A percentile compares a stretch with the other conserved stretches of the same genome.
Conservation (phyloP, 371 early-diverging fungal species). For the Furculomyces boomerangus region DNA sequence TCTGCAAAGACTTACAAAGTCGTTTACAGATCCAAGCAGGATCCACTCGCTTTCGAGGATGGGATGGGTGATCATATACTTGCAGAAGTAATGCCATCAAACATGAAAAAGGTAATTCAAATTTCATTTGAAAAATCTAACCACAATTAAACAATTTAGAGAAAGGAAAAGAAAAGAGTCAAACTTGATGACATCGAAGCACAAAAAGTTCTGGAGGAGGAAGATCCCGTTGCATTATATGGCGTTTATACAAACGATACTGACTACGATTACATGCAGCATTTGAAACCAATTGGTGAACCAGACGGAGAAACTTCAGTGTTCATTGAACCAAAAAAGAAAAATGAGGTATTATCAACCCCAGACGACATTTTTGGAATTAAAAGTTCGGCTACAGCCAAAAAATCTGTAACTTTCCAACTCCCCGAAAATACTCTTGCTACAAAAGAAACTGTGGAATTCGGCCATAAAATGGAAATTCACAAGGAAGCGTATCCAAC, state of each 20-base stretch:
- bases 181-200: slow-evolving; percentile 12
- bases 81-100: slow-evolving; percentile 32
- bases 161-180: background rate
- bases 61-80: slow-evolving; percentile 67
- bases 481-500: slow-evolving; percentile 23
- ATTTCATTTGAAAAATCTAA: slow-evolving; percentile 1
- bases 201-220: slow-evolving; percentile 12
- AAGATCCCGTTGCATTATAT: slow-evolving; percentile 55
- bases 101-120: background rate
- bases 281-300: slow-evolving; percentile 68
- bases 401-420: slow-evolving; percentile 13
- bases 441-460: slow-evolving; percentile 64
- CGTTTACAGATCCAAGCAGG: slow-evolving; percentile 89
- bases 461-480: slow-evolving; percentile 36
- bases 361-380: background rate
- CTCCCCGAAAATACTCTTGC: no score
- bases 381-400: background rate
- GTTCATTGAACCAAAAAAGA: slow-evolving; percentile 43
- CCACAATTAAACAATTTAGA: background rate
- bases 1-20: slow-evolving; percentile 68
- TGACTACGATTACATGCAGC: slow-evolving; percentile 85
- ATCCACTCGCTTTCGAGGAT: slow-evolving; percentile 71
- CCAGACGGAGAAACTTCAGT: slow-evolving; percentile 49
- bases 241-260: slow-evolving; percentile 78
- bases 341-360: slow-evolving; percentile 6